A percentile compares a stretch with the other conserved stretches of the same genome.
Evolutionary conservation across 805 yeast species (phyloP).

Genomic region (Wickerhamomyces xylosicus): DNA sequence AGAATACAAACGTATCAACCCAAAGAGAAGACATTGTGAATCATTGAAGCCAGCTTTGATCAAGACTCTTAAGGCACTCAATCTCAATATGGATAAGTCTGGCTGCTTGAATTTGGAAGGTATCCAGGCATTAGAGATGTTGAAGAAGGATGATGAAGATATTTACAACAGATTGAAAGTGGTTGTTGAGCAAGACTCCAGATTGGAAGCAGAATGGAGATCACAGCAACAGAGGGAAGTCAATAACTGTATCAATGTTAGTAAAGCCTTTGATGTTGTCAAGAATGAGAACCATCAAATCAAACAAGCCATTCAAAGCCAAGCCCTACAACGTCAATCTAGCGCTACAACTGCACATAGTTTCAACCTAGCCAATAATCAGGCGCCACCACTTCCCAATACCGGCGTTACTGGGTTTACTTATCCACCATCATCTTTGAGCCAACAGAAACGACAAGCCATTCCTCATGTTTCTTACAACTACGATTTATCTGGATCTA

Average conservation of each 20-base stretch:
- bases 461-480: neutral
- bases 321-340: neutral
- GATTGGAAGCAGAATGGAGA: slow-evolving; percentile 29
- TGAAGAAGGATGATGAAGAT: slow-evolving; percentile 10
- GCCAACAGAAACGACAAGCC: neutral
- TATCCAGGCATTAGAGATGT: slow-evolving; percentile 8
- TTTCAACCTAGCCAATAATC: slow-evolving; percentile 3
- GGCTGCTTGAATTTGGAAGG: slow-evolving; percentile 17
- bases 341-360: slow-evolving; percentile 1
- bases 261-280: slow-evolving; percentile 11
- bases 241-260: slow-evolving; percentile 18
- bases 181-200: slow-evolving; percentile 23
- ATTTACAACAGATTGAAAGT: slow-evolving; percentile 12
- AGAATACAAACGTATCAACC: slow-evolving; percentile 2
- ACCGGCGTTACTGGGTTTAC: neutral
- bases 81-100: slow-evolving; percentile 11
- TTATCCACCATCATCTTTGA: neutral
- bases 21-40: neutral
- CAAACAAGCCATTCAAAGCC: slow-evolving; percentile 3
- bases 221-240: slow-evolving; percentile 28
- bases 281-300: slow-evolving; percentile 9
- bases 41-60: neutral
- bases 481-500: neutral
- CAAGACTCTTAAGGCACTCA: slow-evolving; percentile 10
- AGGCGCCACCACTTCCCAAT: slow-evolving; percentile 1